Evolutionary conservation across 176 grass and related monocot genomes (phyloP).

Genomic region (Rhynchospora pubera): DNA sequence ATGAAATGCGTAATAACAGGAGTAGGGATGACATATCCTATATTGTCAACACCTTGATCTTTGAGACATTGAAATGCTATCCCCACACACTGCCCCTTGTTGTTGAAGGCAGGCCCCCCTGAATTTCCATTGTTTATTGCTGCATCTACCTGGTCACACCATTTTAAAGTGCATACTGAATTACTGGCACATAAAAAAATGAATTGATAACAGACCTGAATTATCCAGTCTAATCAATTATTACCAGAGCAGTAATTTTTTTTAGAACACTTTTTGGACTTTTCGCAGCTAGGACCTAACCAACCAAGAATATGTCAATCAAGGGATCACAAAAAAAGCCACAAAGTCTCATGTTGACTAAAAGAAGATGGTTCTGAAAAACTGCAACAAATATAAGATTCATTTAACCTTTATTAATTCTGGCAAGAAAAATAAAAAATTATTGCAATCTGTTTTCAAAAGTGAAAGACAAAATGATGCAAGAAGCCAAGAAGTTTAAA

Average conservation of each 20-base stretch:
- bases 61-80: slow-evolving; percentile 99
- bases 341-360: neutral
- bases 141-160: slow-evolving; percentile 49
- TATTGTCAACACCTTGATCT: slow-evolving; percentile 96
- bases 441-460: neutral
- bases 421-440: neutral
- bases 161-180: neutral
- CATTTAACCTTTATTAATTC: neutral
- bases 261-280: neutral
- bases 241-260: neutral
- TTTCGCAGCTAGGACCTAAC: neutral
- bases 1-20: slow-evolving; percentile 96
- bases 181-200: neutral
- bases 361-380: neutral
- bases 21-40: slow-evolving; percentile 96
- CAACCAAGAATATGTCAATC: neutral
- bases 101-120: slow-evolving; percentile 88
- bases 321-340: neutral
- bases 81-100: slow-evolving; percentile 79
- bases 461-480: neutral
- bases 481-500: neutral
- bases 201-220: neutral
- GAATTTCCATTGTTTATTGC: slow-evolving; percentile 99
- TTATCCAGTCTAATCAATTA: neutral
- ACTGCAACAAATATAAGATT: neutral